Evolutionary conservation across 164 flowering plant genomes (phyloP), one percentile per base, ranked within the genome.

Genomic region (Stephania japonica): DNA sequence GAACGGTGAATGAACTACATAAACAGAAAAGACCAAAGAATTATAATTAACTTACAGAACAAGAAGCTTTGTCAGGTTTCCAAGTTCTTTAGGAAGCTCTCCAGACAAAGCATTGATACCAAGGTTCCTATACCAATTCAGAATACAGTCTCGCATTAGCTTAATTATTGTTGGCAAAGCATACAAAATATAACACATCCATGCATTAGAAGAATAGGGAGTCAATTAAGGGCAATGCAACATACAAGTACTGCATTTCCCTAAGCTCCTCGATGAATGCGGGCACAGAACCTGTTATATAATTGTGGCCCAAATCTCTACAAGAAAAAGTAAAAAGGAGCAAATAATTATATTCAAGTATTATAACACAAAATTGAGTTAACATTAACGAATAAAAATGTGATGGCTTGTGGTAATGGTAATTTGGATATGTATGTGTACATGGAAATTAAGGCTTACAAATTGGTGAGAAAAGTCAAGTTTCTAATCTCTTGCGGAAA

Each of bases 211-310:
- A 44, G 3, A 3, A 13, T 8, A 13, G 1, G 10, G 50, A 44
- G 50, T 44, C 38, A 32, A 67, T 21, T 56, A 6, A 41, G 26
- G 24, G 23, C 12, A 24, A 32, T 26, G 7, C 1, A 9, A 77
- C 79, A 61, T 73, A 77, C 79, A 77, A 63, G 73, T 77, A 72
- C 49, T 43, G 69, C 76, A 77, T 11, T 25, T 50, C n/a, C 24
- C 70, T 77, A 27, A 77, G 64, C n/a, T 73, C 67, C 68, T 76
- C 76, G 23, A 77, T 82, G 50, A 87, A 79, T 65, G 91, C 56
- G 68, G 97, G 86, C 53, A 91, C 68, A 19, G 88, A 73, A 74
- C 97, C 93, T 8, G 87, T 80, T 77, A 91, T 84, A 79, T 75
- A 80, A 75, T 91, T 91, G 47, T 82, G 85, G 42, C 47, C 70